Base-by-base conservation (phyloP, 1,284 basidiomycete genomes). In the Bjerkandera adusta region DNA sequence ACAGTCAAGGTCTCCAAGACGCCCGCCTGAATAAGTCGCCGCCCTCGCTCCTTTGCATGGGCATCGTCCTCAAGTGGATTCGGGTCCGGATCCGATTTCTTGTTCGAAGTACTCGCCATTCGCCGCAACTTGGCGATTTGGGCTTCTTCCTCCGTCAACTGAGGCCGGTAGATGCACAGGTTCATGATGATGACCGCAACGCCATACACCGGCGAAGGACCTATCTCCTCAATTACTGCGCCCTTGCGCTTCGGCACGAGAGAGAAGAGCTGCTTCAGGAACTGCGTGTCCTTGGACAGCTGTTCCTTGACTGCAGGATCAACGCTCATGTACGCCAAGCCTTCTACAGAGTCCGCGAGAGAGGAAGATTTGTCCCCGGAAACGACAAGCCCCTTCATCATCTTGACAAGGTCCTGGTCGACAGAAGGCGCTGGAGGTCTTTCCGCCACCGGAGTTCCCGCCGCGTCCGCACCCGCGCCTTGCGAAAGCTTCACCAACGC, bases 401-500 rank as follows among this genome's bases (percentile, higher is more conserved):
- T 68, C 30, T 63, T 55, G 13, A 79, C 76, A 32, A 84, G 70
- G 16, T 70, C 67, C n/a, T 69, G 68, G 24, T 81, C 75, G 29
- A 59, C 59, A 45, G 57, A 58, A 5, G 54, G 49, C 21, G 65
- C 60, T 12, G 57, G 54, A 3, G 64, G 66, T 18, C 69, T 55
- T 21, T 61, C 52, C 25, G 58, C 56, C 12, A 65, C 59, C 4
- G 65, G 60, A 25, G 61, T 58, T 21, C 66, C 65, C 15, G 71
- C 61, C 15, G 70, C 65, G 60, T 85, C 82, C 1, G 68, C 57
- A 10, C 67, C 67, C 3, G 70, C 68, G 7, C 81, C 87, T 47
- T 81, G 76, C 11, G 79, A 79, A 21, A 91, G 67, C 64, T 95
- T 96, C 57, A 89, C 76, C 5, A 93, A 71, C 3, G 88, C 85